Base-by-base conservation (phyloP, 2,329 filamentous ascomycete genomes). In the Diaporthe ilicicola region DNA sequence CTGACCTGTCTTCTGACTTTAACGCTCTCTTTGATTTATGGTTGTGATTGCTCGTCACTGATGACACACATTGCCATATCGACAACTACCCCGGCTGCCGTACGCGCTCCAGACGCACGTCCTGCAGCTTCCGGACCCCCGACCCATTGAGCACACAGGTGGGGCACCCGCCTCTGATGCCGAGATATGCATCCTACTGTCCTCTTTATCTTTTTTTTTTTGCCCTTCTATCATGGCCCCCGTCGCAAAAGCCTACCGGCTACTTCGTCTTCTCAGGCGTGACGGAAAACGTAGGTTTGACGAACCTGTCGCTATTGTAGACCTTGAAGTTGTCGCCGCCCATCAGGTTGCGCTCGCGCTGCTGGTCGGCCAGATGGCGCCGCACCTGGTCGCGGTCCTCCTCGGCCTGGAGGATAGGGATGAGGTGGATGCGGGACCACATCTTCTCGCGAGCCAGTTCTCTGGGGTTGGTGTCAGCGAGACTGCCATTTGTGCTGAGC, bases 401-500 rank as follows among this genome's bases (percentile, higher is more conserved):
- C 81, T 99, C 96, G 70, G 96, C 96, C 82, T 98, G 95, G 74
- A 99, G 90, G 74, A 97, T 85, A 71, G 96, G 96, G 79, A 95
- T 96, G 74, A 99, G 88, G 84, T 98, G 91, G 84, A 99, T 97
- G 80, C 96, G 92, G 73, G 94, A 90, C 96, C 96, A 99, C 90
- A 97, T 96, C 88, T 98, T 99, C 81, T 99, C 96, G 77, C 96
- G 94, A 74, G 91, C 93, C 76, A 97, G 91, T 84, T 99, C 96
- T 80, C 95, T 98, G 78, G 70, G 8, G n/a, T 42, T 2, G 17
- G 7, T 50, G 55, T 24, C 51, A 55, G 27, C 17, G 34, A 39
- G 22, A 29, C 74, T 64, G 71, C 10, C n/a, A n/a, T n/a, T n/a
- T n/a, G n/a, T n/a, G n/a, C n/a, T n/a, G n/a, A n/a, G n/a, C n/a